Conservation (phyloP, 352 stramenopile species). For the Globisporangium ultimum region DNA sequence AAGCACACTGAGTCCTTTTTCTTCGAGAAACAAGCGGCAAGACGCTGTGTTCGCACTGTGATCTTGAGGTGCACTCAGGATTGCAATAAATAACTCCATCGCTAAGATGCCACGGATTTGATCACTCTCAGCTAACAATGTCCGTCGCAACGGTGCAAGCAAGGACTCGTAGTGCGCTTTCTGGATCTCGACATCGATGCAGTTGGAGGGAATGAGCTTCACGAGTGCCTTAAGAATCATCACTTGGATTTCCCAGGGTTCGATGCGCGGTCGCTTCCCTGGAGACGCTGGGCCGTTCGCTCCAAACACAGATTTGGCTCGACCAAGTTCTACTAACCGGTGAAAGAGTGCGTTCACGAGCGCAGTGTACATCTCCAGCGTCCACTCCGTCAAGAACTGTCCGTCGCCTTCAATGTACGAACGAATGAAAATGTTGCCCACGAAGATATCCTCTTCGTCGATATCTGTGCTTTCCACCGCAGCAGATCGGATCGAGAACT, state of each 20-base stretch:
- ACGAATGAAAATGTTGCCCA: slow-evolving; percentile 77
- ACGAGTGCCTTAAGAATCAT: slow-evolving; percentile 74
- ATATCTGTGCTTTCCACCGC: slow-evolving; percentile 18
- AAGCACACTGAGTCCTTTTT: slow-evolving; percentile 46
- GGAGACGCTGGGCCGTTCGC: slow-evolving; percentile 17
- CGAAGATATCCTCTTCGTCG: slow-evolving; percentile 61
- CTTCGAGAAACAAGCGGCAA: slow-evolving; percentile 55
- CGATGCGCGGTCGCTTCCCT: slow-evolving; percentile 14
- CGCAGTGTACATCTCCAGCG: slow-evolving; percentile 59
- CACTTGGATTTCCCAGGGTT: slow-evolving; percentile 78
- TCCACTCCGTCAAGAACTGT: slow-evolving; percentile 76
- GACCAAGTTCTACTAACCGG: slow-evolving; percentile 42
- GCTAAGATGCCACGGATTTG: slow-evolving; percentile 74
- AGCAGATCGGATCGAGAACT: slow-evolving; percentile 12
- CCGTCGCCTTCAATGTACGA: slow-evolving; percentile 82
- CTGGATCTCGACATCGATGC: slow-evolving; percentile 50
- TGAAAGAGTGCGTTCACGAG: slow-evolving; percentile 67
- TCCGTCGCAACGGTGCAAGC: slow-evolving; percentile 56
- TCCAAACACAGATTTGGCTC: slow-evolving; percentile 50
- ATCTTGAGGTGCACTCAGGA: slow-evolving; percentile 46
- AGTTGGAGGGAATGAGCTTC: slow-evolving; percentile 53
- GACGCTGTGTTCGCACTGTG: slow-evolving; percentile 46
- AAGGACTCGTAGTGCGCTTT: slow-evolving; percentile 55
- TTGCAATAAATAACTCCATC: slow-evolving; percentile 61
- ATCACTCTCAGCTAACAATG: slow-evolving; percentile 66